These are phyloP conservation scores for Hericium erinaceus DNA, from an alignment of 768 basidiomycete species.

Conservation along the genomic window DNA sequence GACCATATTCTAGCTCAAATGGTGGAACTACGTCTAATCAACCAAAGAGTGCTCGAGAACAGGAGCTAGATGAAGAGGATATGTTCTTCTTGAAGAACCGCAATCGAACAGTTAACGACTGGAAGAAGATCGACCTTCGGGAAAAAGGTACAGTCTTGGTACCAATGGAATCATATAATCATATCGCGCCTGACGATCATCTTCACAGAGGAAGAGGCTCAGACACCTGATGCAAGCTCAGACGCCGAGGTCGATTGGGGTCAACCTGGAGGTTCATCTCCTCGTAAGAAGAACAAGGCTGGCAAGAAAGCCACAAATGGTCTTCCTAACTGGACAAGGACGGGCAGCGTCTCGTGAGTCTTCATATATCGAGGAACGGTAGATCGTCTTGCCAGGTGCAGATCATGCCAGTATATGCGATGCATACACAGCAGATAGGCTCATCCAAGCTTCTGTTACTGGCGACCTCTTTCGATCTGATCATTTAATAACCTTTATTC, in stretches of 20 bases:
- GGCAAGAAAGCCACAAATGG: slow-evolving; percentile 7
- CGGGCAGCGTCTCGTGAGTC: slow-evolving; percentile 10
- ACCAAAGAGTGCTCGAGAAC: slow-evolving; percentile 6
- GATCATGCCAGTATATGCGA: not conserved
- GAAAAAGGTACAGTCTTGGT: slow-evolving; percentile 38
- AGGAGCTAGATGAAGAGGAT: slow-evolving; percentile 47
- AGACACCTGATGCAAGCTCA: slow-evolving; percentile 11
- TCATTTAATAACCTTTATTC: not conserved
- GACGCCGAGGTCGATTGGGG: slow-evolving; percentile 12
- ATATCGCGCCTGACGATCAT: not conserved
- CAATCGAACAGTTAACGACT: slow-evolving; percentile 42
- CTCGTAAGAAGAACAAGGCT: slow-evolving; percentile 9
- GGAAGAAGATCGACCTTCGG: slow-evolving; percentile 50
- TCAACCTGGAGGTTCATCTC: slow-evolving; percentile 3
- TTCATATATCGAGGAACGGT: not conserved
- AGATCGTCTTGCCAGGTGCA: not conserved
- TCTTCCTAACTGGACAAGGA: slow-evolving; percentile 12
- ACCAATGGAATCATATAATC: not conserved
- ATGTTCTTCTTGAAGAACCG: slow-evolving; percentile 62
- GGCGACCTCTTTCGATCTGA: not conserved
- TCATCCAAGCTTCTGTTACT: not conserved
- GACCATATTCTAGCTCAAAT: slow-evolving; percentile 3
- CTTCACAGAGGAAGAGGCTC: slow-evolving; percentile 6
- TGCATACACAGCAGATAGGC: not conserved
- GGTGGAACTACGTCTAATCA: slow-evolving; percentile 3